Evolutionary conservation across 768 basidiomycete genomes (phyloP), one percentile per base, ranked within the genome.

Genomic region (Amanita jacksonii): DNA sequence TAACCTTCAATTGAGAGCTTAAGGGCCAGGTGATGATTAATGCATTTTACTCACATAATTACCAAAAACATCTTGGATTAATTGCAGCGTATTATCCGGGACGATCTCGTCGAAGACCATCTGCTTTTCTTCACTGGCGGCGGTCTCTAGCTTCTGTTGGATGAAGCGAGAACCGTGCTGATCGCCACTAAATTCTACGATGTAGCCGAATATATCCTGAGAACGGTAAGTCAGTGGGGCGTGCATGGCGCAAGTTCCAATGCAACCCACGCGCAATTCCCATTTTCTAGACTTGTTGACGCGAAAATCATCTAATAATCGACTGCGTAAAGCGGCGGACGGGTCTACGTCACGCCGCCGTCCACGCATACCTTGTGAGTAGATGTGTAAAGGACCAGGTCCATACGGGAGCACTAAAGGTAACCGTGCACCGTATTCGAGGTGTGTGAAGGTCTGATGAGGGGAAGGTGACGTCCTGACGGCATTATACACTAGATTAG

Each of bases 121-220:
- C 52, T 85, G 77, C 58, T 79, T 82, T 54, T 91, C 90, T 47
- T 89, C 88, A 30, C 70, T 69, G n/a, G 76, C 71, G 4, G 89
- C 84, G 2, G 64, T 67, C 58, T 86, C 81, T 32, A 97, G 69
- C 56, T 85, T 83, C 53, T 85, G 80, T 59, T 98, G 94, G 49
- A 99, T 92, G 62, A 97, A 91, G 7, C 94, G 79, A n/a, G 92
- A 96, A n/a, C 92, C 94, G 50, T 93, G 86, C 57, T 96, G 93
- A 62, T 98, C 94, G 10, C 79, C 77, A 46, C 87, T 83, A 59
- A 99, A 99, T 61, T 97, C 94, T 31, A 87, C 81, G 43, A 94
- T 62, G 58, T 85, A 76, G 6, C 88, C 88, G 35, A 73, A 70
- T 50, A 99, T 81, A 54, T 94, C 90, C 94, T 97, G 23, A 27